Conservation (phyloP, 768 basidiomycete species). For the Hortiboletus campestris region DNA sequence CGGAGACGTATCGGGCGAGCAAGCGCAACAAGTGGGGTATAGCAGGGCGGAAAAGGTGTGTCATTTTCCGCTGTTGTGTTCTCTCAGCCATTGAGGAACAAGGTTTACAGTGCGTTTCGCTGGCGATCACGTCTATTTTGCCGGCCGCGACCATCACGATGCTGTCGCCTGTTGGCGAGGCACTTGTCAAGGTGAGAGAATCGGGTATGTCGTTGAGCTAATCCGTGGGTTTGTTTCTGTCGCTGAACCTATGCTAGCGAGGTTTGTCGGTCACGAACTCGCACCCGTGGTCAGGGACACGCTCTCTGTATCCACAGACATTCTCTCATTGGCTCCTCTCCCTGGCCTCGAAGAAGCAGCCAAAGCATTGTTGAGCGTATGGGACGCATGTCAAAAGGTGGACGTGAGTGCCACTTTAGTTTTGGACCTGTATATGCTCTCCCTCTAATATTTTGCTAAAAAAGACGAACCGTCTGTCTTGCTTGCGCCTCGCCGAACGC, state of each 20-base stretch:
- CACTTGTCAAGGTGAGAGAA: conserved; percentile 19
- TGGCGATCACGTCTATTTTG: conserved; percentile 30
- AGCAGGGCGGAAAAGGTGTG: conserved; percentile 28
- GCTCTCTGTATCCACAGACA: conserved; percentile 34
- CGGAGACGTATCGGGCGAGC: not conserved
- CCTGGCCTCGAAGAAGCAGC: conserved; percentile 55
- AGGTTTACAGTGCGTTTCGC: conserved; percentile 20
- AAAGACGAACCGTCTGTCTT: conserved; percentile 68
- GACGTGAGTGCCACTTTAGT: conserved; percentile 45
- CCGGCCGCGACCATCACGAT: conserved; percentile 13
- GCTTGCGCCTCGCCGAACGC: conserved; percentile 68
- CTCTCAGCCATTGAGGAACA: not conserved
- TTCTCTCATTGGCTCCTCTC: conserved; percentile 52
- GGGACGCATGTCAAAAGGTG: conserved; percentile 59
- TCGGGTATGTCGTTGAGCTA: conserved; percentile 9
- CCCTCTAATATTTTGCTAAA: not conserved
- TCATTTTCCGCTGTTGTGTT: not conserved
- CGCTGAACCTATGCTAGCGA: conserved; percentile 19
- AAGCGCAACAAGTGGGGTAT: conserved; percentile 22
- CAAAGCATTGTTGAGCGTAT: conserved; percentile 53
- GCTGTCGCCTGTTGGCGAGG: conserved; percentile 26
- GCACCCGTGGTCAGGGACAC: conserved; percentile 37
- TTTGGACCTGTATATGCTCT: not conserved
- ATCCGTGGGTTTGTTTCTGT: not conserved
- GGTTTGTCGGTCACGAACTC: conserved; percentile 34